phyloP scores from a whole-genome alignment of 768 basidiomycete species.

The Boletales sp. region DNA sequence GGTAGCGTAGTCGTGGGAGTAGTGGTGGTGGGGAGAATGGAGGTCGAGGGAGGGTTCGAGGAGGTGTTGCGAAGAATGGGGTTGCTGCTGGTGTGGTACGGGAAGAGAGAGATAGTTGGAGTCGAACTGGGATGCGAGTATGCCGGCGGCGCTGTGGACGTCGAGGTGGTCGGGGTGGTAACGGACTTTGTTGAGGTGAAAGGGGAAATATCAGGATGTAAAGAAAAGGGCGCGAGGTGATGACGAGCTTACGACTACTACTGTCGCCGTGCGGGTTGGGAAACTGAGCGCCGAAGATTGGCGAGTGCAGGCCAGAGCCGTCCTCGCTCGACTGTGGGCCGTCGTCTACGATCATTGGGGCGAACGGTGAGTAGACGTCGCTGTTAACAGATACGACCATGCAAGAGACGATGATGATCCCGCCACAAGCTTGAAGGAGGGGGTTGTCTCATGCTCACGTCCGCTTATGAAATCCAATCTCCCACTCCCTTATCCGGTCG shows the following conservation, averaged over 20 bases:
- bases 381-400: conserved; percentile 58
- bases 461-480: conserved; percentile 33
- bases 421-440: conserved; percentile 37
- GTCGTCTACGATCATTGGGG: conserved; percentile 55
- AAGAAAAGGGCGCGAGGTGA: conserved; percentile 49
- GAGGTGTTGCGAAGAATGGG: conserved; percentile 34
- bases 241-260: conserved; percentile 35
- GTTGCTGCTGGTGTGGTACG: conserved; percentile 7
- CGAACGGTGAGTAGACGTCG: conserved; percentile 59
- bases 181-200: conserved; percentile 64
- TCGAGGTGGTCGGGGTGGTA: conserved; percentile 46
- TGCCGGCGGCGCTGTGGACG: conserved; percentile 45
- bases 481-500: conserved; percentile 23
- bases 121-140: conserved; percentile 51
- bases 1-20: conserved; percentile 39
- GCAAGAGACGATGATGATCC: conserved; percentile 31
- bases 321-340: conserved; percentile 72
- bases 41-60: conserved; percentile 44
- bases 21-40: conserved; percentile 34
- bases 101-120: conserved; percentile 40
- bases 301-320: conserved; percentile 72
- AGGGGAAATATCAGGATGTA: conserved; percentile 14
- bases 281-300: conserved; percentile 53
- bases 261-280: conserved; percentile 47
- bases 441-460: conserved; percentile 45